A percentile compares a stretch with the other conserved stretches of the same genome.
phyloP scores from a whole-genome alignment of 768 basidiomycete species.

The Boletus subparvulus region DNA sequence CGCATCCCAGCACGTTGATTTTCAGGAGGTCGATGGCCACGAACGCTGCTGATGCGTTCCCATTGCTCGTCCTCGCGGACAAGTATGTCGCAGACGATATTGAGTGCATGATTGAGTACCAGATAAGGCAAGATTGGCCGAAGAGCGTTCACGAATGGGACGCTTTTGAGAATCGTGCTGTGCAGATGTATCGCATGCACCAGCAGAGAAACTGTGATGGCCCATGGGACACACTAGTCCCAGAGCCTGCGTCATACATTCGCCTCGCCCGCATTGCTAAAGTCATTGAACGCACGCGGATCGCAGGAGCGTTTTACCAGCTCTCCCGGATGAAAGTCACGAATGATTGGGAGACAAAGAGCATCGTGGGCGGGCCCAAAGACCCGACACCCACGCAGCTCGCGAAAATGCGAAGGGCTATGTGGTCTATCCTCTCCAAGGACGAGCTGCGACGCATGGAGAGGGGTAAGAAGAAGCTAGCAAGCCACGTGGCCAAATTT shows the following conservation, averaged over 20 bases:
- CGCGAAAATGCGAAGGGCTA: neutral
- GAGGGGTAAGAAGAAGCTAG: neutral
- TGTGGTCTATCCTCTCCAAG: slow-evolving; percentile 6
- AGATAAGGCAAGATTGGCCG: neutral
- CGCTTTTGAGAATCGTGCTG: neutral
- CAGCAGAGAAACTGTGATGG: neutral
- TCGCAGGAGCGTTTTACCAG: neutral
- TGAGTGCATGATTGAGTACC: slow-evolving; percentile 2
- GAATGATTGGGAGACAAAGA: neutral
- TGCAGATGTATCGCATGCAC: neutral
- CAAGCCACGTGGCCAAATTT: neutral
- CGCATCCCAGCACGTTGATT: neutral
- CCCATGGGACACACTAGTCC: neutral
- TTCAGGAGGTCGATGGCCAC: neutral
- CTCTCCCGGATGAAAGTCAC: neutral
- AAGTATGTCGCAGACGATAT: neutral
- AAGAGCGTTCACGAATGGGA: neutral
- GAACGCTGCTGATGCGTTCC: neutral
- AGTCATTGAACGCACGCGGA: neutral
- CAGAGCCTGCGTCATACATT: neutral
- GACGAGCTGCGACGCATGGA: neutral
- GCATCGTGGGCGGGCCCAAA: no score
- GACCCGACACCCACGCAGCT: neutral
- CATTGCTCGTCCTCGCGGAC: neutral
- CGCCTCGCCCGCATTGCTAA: neutral